Conservation (phyloP, 2,329 filamentous ascomycete species). For the Botryotinia narcissicola region DNA sequence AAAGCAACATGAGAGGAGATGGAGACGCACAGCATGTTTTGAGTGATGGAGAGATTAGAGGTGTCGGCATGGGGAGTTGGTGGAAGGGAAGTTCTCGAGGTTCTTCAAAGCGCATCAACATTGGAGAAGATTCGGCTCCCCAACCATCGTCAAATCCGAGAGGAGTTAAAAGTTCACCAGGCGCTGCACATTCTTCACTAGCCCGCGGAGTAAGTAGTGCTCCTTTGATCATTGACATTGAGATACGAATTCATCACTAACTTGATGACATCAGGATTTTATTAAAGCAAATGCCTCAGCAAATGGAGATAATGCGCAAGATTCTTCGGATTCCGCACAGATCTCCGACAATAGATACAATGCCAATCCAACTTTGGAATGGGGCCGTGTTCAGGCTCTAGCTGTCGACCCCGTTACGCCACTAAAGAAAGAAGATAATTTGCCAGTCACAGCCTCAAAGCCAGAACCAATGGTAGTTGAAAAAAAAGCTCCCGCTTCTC, state of each 20-base stretch:
- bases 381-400: background rate
- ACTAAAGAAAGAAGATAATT: background rate
- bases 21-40: background rate
- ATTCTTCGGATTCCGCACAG: background rate
- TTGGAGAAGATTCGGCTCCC: background rate
- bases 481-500: background rate
- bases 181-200: background rate
- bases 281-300: background rate
- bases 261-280: background rate
- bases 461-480: background rate
- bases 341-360: background rate
- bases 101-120: background rate
- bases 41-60: conserved; percentile 26
- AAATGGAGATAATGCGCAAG: background rate
- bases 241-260: background rate
- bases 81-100: conserved; percentile 23
- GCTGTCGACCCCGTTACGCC: too few relatives aligned
- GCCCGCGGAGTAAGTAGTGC: background rate
- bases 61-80: conserved; percentile 32
- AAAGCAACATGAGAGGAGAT: conserved; percentile 30
- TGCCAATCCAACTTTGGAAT: background rate
- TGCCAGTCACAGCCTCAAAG: background rate
- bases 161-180: background rate
- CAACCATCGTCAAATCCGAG: background rate
- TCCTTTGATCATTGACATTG: too few relatives aligned